phyloP scores from a whole-genome alignment of 164 flowering plant genomes.

The Nymphaea colorata region DNA sequence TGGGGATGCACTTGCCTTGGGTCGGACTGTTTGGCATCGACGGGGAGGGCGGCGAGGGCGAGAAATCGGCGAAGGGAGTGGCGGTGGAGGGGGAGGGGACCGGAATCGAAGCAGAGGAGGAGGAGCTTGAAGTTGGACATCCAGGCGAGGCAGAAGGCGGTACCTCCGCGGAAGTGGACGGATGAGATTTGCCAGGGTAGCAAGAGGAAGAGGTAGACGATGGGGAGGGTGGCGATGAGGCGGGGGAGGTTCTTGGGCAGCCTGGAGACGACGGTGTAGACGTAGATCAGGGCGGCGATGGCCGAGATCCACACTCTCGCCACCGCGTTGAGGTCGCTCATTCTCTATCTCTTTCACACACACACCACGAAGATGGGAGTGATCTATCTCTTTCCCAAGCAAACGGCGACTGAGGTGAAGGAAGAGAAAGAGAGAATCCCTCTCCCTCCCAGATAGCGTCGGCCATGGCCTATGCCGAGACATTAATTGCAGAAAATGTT shows the following conservation, averaged over 20 bases:
- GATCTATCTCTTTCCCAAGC: no score
- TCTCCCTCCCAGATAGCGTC: no score
- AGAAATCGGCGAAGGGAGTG: slow-evolving; percentile 6
- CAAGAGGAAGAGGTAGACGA: slow-evolving; percentile 15
- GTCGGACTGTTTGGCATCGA: slow-evolving; percentile 12
- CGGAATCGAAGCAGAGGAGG: slow-evolving; percentile 25
- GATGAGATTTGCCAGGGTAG: slow-evolving; percentile 17
- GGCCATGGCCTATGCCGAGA: no score
- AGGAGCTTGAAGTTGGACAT: slow-evolving; percentile 25
- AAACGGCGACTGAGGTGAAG: no score
- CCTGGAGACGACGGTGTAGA: no score
- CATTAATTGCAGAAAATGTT: no score
- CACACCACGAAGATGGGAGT: no score
- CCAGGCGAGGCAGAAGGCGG: slow-evolving; percentile 25
- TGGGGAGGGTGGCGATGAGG: slow-evolving; percentile 20
- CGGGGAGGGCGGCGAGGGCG: slow-evolving; percentile 10
- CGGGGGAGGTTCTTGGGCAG: slow-evolving; percentile 5
- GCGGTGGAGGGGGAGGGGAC: slow-evolving; percentile 7
- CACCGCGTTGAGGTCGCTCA: no score
- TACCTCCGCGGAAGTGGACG: slow-evolving; percentile 5
- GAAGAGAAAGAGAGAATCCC: no score
- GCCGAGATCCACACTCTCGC: no score
- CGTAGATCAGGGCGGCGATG: no score
- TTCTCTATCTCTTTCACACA: no score
- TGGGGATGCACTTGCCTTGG: slow-evolving; percentile 8